Evolutionary conservation across 2,329 filamentous ascomycete genomes (phyloP).

Genomic region (Penicillium sp.): DNA sequence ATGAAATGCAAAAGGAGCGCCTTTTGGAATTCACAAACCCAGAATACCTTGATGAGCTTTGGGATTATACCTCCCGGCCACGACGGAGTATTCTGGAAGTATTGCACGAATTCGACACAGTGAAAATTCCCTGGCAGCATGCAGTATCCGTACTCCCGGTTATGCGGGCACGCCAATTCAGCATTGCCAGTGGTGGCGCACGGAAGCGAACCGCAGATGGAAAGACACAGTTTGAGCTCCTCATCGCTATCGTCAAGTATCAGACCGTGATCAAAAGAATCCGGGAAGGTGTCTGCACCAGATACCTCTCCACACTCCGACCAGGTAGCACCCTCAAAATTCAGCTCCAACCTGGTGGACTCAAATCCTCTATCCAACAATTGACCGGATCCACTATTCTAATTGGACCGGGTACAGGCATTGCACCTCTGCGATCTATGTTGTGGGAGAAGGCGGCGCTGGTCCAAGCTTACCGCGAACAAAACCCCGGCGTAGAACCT

Average conservation of each 20-base stretch:
- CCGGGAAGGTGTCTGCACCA: slow-evolving; percentile 84
- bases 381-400: slow-evolving; percentile 65
- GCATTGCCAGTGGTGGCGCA: slow-evolving; percentile 75
- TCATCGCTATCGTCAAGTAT: slow-evolving; percentile 89
- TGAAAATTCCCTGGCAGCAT: slow-evolving; percentile 76
- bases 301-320: slow-evolving; percentile 71
- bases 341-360: slow-evolving; percentile 54
- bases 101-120: slow-evolving; percentile 81
- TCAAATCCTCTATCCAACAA: slow-evolving; percentile 50
- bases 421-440: slow-evolving; percentile 80
- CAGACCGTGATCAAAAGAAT: slow-evolving; percentile 81
- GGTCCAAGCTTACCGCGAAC: slow-evolving; percentile 31
- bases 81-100: slow-evolving; percentile 90
- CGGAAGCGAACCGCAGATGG: slow-evolving; percentile 40
- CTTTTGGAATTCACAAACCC: slow-evolving; percentile 80
- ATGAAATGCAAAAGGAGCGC: slow-evolving; percentile 74
- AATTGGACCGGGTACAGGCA: slow-evolving; percentile 80
- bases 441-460: slow-evolving; percentile 68
- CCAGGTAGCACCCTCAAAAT: slow-evolving; percentile 61
- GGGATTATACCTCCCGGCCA: slow-evolving; percentile 90
- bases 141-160: slow-evolving; percentile 73
- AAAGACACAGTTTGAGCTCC: slow-evolving; percentile 63
- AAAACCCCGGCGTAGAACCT: slow-evolving; percentile 28
- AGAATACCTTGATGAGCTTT: slow-evolving; percentile 83
- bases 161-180: slow-evolving; percentile 89